Evolutionary conservation across 345 rosid genomes (phyloP), one percentile per base, ranked within the genome.

Genomic region (Punica granatum): DNA sequence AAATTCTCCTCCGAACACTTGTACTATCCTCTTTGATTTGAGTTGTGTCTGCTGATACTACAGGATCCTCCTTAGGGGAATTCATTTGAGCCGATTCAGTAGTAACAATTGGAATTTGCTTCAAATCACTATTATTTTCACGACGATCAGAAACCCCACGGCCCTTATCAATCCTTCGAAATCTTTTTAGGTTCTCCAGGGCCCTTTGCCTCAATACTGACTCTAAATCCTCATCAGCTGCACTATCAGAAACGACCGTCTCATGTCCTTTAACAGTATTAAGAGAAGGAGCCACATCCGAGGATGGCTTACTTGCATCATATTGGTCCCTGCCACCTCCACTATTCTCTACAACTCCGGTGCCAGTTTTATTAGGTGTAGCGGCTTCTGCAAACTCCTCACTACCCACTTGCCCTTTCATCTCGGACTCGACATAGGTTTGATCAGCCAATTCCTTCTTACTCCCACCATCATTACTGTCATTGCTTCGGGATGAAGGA

Each of bases 111-210:
- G 73, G 68, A 43, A 60, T 48, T 36, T 44, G 66, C 69, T 79
- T 66, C 66, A 72, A 56, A 72, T 30, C 39, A 34, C 35, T 39
- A 68, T 72, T 75, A 34, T 77, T 78, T 61, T 67, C 61, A 63
- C 54, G 73, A 35, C 39, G 25, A 51, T 36, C 60, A 14, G 49
- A 61, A 46, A 31, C 51, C 59, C 67, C 35, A 67, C 58, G 66
- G 59, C 63, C 68, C 37, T 77, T 78, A 53, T 9, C 19, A 14
- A 70, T 74, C 36, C 83, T 87, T 35, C 88, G 86, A 66, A 88
- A 87, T 73, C 75, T 84, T 76, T 73, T 88, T 2, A 88, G 77
- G 71, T 89, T 93, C 80, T 87, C 94, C 71, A 93, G 68, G 19
- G 98, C 98, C 80, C 75, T 85, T 68, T 79, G 72, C 74, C 92